Base-by-base conservation (phyloP, 1,284 basidiomycete species). In the Caloboletus inedulis region DNA sequence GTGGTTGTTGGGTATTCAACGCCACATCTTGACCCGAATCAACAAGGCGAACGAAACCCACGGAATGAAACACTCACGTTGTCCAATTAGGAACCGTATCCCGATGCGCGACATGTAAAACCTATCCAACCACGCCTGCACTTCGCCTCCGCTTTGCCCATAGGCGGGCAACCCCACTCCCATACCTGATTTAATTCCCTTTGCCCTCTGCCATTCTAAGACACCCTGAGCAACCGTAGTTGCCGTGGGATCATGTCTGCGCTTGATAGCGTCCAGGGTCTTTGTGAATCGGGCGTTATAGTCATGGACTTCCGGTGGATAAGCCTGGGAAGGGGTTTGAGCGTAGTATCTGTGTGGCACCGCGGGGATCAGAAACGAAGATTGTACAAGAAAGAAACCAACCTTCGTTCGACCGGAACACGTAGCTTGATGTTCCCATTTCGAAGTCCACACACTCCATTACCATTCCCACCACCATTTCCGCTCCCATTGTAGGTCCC, bases 81-180 rank as follows among this genome's bases (percentile, higher is more conserved):
- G 94, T 19, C 94, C 94, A 54, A 97, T 96, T 58, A 98, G 74
- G 64, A 96, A 96, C 6, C 94, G 88, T 56, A 98, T 96, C 2
- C 94, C 96, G 59, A 99, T 99, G 47, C 96, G 87, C 23, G 87
- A 91, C 81, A 99, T 86, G 71, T 98, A 98, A 74, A 99, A 99
- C 46, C 96, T 79, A 72, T 98, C 96, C 59, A 98, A 75, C 89
- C 95, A 99, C 19, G 87, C 84, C 69, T 98, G 94, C 48, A 98
- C 90, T 64, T 94, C 91, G 29, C 90, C 79, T 14, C 93, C 91
- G 48, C 93, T 88, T 25, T 54, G 83, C 76, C 46, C 75, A 80
- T 80, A 62, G 76, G 77, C 47, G 71, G 75, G 45, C 31, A 60
- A 34, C 3, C 58, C 62, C 21, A 62, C 49, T 16, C 60, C 62